Percentiles rank a stretch among this genome's conserved stretches.
Evolutionary conservation across 768 basidiomycete genomes (phyloP).

Genomic region (Lentinula edodes): DNA sequence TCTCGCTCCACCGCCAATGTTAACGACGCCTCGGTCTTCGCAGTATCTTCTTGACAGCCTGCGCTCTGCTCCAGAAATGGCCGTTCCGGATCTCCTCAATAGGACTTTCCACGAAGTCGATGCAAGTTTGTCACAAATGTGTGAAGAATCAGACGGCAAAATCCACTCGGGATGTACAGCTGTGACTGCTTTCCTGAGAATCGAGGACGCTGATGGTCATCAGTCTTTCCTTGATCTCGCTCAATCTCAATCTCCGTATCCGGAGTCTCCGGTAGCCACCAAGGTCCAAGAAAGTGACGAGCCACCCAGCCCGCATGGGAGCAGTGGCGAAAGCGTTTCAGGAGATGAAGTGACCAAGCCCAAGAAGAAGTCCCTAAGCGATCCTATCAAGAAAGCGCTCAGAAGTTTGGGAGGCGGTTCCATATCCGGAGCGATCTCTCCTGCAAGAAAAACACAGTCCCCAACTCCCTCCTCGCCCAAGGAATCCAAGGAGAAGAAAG

Average conservation of each 20-base stretch:
- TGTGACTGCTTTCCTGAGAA: slow-evolving; percentile 89
- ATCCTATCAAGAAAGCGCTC: slow-evolving; percentile 51
- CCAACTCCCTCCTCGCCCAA: slow-evolving; percentile 22
- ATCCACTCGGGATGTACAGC: slow-evolving; percentile 97
- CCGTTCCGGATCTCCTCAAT: slow-evolving; percentile 87
- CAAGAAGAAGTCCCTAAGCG: slow-evolving; percentile 37
- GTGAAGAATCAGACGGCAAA: slow-evolving; percentile 83
- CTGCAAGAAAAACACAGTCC: slow-evolving; percentile 29
- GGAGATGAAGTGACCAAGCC: slow-evolving; percentile 32
- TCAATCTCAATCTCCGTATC: slow-evolving; percentile 23
- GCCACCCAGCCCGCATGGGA: slow-evolving; percentile 32
- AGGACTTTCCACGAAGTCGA: slow-evolving; percentile 94
- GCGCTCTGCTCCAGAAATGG: slow-evolving; percentile 45
- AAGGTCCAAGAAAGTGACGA: slow-evolving; percentile 18
- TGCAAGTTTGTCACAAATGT: slow-evolving; percentile 70
- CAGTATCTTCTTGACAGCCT: slow-evolving; percentile 29
- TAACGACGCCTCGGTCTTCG: slow-evolving; percentile 1
- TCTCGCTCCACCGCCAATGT: background rate
- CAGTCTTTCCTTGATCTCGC: slow-evolving; percentile 56
- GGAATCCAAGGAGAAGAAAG: slow-evolving; percentile 18
- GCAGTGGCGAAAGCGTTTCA: slow-evolving; percentile 35
- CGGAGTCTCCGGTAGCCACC: slow-evolving; percentile 29
- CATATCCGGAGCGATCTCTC: slow-evolving; percentile 22
- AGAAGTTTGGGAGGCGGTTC: slow-evolving; percentile 42
- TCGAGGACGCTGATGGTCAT: slow-evolving; percentile 75